Evolutionary conservation across 805 yeast genomes (phyloP), one percentile per base, ranked within the genome.

Genomic region (Lipomyces spencermartinsiae): DNA sequence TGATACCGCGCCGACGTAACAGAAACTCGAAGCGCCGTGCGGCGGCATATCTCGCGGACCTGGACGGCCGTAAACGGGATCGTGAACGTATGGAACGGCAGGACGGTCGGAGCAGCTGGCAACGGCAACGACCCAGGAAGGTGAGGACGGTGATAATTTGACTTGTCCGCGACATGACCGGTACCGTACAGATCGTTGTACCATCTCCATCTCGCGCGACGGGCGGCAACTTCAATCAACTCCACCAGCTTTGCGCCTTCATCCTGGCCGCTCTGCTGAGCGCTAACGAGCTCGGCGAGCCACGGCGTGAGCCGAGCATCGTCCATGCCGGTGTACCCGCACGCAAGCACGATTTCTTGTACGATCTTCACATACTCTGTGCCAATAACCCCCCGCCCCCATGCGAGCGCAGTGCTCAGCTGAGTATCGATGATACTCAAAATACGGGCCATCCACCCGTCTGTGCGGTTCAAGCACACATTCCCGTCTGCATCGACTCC

Each of bases 31-130:
- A 74, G 63, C 1, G 78, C 77, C 6, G 76, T 69, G 19, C 71
- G 62, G 51, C 75, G 76, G 7, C 74, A 71, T 9, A 77, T 75
- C 16, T 72, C 67, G 7, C 73, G 64, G 12, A 76, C 73, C 59
- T 76, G 76, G 0, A 58, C 33, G 0, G 74, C 55, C 22, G 68
- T 63, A 25, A 77, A 69, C 0, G 79, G 79, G 1, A 77, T 67
- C 5, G 78, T 76, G 59, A 77, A 77, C 1, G 79, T 76, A 53
- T 77, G 79, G 62, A 77, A 77, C 8, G 79, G 79, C 6, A 76
- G 64, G 2, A 77, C 71, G 2, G 78, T 74, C 7, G 78, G 74
- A 4, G 76, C 75, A 0, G 74, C 67, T 9, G 79, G 79, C 6
- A 74, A 46, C 10, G 76, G 62, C 43, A 76, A 65, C 33, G 65